Evolutionary conservation across 768 basidiomycete genomes (phyloP), one percentile per base, ranked within the genome.

Genomic region (Tylopilus sp.): DNA sequence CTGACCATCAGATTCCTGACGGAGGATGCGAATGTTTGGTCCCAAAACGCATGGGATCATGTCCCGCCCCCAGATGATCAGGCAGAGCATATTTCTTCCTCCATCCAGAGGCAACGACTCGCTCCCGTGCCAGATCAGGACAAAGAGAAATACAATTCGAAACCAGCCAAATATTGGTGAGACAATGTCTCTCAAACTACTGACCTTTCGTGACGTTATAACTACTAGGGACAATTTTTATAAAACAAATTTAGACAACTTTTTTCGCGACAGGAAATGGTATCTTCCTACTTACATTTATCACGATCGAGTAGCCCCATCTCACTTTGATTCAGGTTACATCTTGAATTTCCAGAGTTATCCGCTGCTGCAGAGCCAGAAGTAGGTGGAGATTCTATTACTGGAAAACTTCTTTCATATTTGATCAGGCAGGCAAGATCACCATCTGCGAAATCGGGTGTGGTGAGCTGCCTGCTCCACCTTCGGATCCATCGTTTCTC

Each of bases 181-280:
- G 72, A 12, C 41, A 18, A 7, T 22, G 13, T 23, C 39, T 62
- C 67, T 58, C n/a, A 53, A 70, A 52, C 18, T 69, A 71, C 59
- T 61, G 70, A 50, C 53, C 56, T 41, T 65, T 44, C 11, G 31
- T 60, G 25, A 66, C 56, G 69, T 7, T 61, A 11, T 62, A 6
- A 51, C 55, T 6, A 70, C 57, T 61, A 97, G 95, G 95, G 90
- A 98, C 64, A 83, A 84, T 49, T 98, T 98, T 62, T 98, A 99
- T 76, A 86, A 87, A 60, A 77, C 76, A 47, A 94, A 95, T 55
- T 75, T 81, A 20, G 79, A 73, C 63, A 94, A 95, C 58, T 98
- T 99, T 71, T 99, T 98, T 75, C 86, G 90, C 36, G 85, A 98
- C 69, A 78, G 97, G 51, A 90, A 92, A 74, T 99, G 97, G 88